These are phyloP conservation scores for Tremella yokohamensis DNA, from an alignment of 768 basidiomycete species.

Conservation along the genomic window DNA sequence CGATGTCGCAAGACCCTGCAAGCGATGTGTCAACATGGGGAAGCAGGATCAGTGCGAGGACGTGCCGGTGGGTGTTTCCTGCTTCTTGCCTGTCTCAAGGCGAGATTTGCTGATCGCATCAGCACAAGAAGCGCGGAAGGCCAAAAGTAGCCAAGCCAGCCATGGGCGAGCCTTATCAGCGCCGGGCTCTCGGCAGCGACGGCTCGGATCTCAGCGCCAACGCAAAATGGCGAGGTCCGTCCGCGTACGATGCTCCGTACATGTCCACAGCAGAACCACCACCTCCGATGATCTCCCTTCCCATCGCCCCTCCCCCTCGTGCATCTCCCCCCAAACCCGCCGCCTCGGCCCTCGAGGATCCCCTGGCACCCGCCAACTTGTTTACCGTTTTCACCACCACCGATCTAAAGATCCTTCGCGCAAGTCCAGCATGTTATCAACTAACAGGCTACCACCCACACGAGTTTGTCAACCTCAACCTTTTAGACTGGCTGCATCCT, in stretches of 20 bases:
- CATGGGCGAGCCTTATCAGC: slow-evolving; percentile 29
- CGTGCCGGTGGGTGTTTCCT: slow-evolving; percentile 37
- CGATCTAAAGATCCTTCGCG: slow-evolving; percentile 37
- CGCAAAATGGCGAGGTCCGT: slow-evolving; percentile 24
- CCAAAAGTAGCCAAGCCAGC: slow-evolving; percentile 30
- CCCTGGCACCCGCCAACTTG: slow-evolving; percentile 5
- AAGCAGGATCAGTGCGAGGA: slow-evolving; percentile 42
- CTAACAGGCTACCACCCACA: slow-evolving; percentile 41
- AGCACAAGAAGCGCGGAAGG: slow-evolving; percentile 46
- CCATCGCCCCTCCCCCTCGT: slow-evolving; percentile 9
- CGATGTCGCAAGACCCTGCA: slow-evolving; percentile 40
- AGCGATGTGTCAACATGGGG: slow-evolving; percentile 40
- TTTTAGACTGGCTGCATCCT: slow-evolving; percentile 40
- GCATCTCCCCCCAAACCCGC: background rate
- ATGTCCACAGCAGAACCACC: slow-evolving; percentile 13
- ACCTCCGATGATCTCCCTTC: slow-evolving; percentile 11
- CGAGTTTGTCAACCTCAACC: slow-evolving; percentile 35
- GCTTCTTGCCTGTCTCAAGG: background rate
- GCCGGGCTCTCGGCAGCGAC: slow-evolving; percentile 10
- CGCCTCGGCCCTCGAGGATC: background rate
- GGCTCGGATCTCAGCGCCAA: background rate
- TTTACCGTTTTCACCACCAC: slow-evolving; percentile 45
- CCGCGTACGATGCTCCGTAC: slow-evolving; percentile 18
- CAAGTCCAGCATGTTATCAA: slow-evolving; percentile 18
- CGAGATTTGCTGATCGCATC: background rate